phyloP scores from a whole-genome alignment of 352 stramenopile genomes.

The Globisporangium perplexum region DNA sequence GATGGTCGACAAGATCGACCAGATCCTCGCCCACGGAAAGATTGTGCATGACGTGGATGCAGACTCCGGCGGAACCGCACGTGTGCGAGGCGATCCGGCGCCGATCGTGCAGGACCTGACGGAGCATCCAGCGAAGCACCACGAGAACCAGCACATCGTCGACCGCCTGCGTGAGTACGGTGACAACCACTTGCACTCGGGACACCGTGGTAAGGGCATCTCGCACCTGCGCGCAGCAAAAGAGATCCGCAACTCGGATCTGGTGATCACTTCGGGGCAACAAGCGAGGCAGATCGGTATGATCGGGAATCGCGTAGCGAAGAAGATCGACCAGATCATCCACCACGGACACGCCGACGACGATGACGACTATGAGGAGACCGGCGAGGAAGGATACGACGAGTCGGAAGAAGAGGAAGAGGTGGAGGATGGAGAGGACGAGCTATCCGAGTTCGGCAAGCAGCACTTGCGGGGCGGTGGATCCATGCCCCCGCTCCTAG shows the following conservation, averaged over 20 bases:
- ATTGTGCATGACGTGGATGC: conserved; percentile 35
- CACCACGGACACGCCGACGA: conserved; percentile 61
- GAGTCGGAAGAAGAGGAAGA: conserved; percentile 22
- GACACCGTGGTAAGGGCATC: conserved; percentile 61
- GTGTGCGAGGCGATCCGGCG: conserved; percentile 37
- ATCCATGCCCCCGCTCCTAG: conserved; percentile 34
- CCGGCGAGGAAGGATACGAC: conserved; percentile 35
- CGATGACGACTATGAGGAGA: conserved; percentile 55
- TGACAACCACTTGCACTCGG: conserved; percentile 61
- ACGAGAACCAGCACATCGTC: conserved; percentile 68
- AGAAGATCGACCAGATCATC: conserved; percentile 78
- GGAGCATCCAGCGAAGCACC: conserved; percentile 40
- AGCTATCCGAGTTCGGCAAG: conserved; percentile 10
- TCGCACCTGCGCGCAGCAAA: conserved; percentile 65
- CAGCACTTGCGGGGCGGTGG: conserved; percentile 12
- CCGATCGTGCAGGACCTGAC: conserved; percentile 70
- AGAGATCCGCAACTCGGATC: conserved; percentile 49
- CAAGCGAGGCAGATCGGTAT: conserved; percentile 56
- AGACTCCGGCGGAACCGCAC: conserved; percentile 17
- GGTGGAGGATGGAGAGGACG: conserved; percentile 16
- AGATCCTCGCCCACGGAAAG: conserved; percentile 62
- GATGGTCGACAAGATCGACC: conserved; percentile 73
- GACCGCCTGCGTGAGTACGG: conserved; percentile 64
- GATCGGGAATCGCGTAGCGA: conserved; percentile 45
- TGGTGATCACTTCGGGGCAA: conserved; percentile 36